These are phyloP conservation scores for Fraxinus excelsior DNA, from an alignment of 257 asterid species.

Conservation along the genomic window DNA sequence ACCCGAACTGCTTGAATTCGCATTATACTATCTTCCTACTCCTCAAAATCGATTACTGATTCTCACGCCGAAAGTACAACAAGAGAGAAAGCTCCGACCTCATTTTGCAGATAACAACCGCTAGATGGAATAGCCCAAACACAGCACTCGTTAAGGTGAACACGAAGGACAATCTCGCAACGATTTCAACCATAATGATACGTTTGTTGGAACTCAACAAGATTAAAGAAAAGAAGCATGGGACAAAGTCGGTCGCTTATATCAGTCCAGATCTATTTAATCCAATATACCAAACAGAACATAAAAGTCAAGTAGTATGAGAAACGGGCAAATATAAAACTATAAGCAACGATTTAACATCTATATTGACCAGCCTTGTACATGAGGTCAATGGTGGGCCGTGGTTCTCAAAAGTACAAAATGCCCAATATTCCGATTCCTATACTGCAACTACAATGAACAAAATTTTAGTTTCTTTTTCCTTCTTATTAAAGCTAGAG, in stretches of 20 bases:
- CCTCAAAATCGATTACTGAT: too few species aligned
- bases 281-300: neutral
- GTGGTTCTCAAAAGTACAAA: neutral
- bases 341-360: neutral
- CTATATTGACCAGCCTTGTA: neutral
- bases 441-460: neutral
- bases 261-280: neutral
- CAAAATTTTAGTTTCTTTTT: neutral
- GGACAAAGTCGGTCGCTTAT: neutral
- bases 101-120: too few species aligned
- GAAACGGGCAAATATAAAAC: neutral
- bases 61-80: too few species aligned
- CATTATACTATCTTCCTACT: too few species aligned
- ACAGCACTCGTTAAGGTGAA: too few species aligned
- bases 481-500: neutral
- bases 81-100: too few species aligned
- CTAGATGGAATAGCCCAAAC: too few species aligned
- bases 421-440: neutral
- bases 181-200: neutral
- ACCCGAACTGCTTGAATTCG: too few species aligned
- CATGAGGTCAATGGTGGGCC: neutral
- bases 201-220: neutral
- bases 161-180: too few species aligned
- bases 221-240: neutral
- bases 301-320: neutral